Evolutionary conservation across 768 basidiomycete species (phyloP).

Genomic region (Lyophyllum shimeji): DNA sequence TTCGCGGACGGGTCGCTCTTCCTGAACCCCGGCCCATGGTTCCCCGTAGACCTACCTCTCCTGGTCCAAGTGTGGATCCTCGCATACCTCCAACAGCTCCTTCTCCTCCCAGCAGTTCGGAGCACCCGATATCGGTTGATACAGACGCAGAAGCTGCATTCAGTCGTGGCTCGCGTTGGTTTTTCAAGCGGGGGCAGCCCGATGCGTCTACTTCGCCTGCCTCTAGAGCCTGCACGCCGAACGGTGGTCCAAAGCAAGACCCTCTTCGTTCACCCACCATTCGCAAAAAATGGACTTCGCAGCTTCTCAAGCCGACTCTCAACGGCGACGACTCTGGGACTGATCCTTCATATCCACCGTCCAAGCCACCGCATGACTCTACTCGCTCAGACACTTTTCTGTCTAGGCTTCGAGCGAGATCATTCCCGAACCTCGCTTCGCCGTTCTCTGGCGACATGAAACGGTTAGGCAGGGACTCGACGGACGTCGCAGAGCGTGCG

Average conservation of each 20-base stretch:
- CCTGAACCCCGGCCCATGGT: slow-evolving; percentile 23
- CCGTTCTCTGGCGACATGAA: slow-evolving; percentile 31
- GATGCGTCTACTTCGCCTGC: slow-evolving; percentile 29
- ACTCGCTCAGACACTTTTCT: slow-evolving; percentile 34
- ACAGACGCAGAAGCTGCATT: slow-evolving; percentile 80
- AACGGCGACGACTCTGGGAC: slow-evolving; percentile 6
- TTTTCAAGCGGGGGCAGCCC: slow-evolving; percentile 50
- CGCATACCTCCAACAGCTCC: slow-evolving; percentile 18
- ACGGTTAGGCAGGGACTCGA: slow-evolving; percentile 21
- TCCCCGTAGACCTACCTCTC: slow-evolving; percentile 14
- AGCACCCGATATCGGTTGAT: slow-evolving; percentile 68
- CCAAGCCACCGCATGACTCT: slow-evolving; percentile 2
- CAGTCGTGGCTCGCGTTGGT: slow-evolving; percentile 52
- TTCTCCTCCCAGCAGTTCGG: slow-evolving; percentile 39
- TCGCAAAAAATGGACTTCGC: slow-evolving; percentile 50
- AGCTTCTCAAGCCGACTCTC: slow-evolving; percentile 33
- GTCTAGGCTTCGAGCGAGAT: slow-evolving; percentile 40
- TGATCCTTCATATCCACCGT: neutral
- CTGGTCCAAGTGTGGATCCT: slow-evolving; percentile 8
- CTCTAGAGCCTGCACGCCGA: slow-evolving; percentile 33
- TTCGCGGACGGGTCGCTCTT: slow-evolving; percentile 34
- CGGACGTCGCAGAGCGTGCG: slow-evolving; percentile 29
- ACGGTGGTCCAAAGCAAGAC: slow-evolving; percentile 29
- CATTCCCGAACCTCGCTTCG: slow-evolving; percentile 41
- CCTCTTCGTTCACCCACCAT: slow-evolving; percentile 39